Base-by-base conservation (phyloP, 192 early-diverging fungal species). In the Backusella circina region DNA sequence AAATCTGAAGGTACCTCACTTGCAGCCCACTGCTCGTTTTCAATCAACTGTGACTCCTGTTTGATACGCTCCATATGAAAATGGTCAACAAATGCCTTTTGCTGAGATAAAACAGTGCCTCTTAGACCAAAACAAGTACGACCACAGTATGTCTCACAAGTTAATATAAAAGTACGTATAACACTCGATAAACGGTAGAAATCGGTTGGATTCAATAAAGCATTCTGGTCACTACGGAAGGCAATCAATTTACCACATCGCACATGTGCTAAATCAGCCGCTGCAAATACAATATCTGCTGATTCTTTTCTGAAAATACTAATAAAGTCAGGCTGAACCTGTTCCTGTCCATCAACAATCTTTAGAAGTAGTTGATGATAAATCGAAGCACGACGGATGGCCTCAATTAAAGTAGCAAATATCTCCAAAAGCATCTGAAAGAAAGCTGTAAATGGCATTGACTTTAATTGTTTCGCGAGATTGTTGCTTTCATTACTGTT, bases 21-120 rank as follows among this genome's bases (percentile, higher is more conserved):
- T 76, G 95, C 95, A 28, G 88, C 85, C 98, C 98, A 99, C 83
- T 97, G 95, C 79, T 99, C 98, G 80, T 95, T 97, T 75, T 98
- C 98, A 68, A 99, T 91, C 13, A 98, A 84, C 21, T 94, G 81
- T 13, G 91, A 89, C 23, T 95, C 85, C 80, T 98, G 96, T 41
- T 93, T 96, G 39, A 89, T 86, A 72, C 93, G 94, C 78, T 97
- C 96, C 70, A 95, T 93, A 70, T 99, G 98, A 73, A 99, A 99
- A 80, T 97, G 92, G 61, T 84, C 88, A 21, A 99, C 69, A 78
- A 97, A 98, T 21, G 94, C 88, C 73, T 97, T 98, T 30, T 95
- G 93, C 89, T 98, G 97, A n/a, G 93, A 91, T 1, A 94, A 79
- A 23, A 98, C 86, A 2, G 93, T 92, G 8, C 95, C 93, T 18